Conservation (phyloP, 768 basidiomycete species). For the Nidularia pulvinata region DNA sequence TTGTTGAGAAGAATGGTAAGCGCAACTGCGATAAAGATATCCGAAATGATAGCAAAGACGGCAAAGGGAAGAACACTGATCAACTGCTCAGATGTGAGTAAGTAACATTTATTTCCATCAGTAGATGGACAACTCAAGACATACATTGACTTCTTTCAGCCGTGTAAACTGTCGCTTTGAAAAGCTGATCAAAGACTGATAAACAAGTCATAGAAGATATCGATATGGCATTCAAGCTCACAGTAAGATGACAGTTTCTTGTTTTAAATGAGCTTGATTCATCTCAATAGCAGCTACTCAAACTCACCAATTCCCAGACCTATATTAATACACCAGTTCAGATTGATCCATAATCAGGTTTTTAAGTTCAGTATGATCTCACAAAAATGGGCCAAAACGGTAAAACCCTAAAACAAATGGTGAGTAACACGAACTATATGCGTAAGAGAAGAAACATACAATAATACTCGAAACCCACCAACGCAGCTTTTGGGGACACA, state of each 20-base stretch:
- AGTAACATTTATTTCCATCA: background rate
- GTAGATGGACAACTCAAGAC: conserved; percentile 6
- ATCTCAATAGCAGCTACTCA: conserved; percentile 9
- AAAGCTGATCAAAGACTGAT: conserved; percentile 21
- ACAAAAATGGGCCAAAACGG: conserved; percentile 41
- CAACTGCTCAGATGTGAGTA: conserved; percentile 15
- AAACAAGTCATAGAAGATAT: background rate
- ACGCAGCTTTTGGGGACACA: conserved; percentile 25
- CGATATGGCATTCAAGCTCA: conserved; percentile 10
- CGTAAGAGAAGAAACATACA: conserved; percentile 11
- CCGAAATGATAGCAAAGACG: conserved; percentile 40
- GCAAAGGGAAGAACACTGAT: conserved; percentile 42
- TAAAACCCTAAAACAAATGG: conserved; percentile 14
- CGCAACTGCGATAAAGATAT: conserved; percentile 39
- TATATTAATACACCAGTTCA: background rate
- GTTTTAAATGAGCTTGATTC: background rate
- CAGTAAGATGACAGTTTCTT: conserved; percentile 37
- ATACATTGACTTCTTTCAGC: conserved; percentile 30
- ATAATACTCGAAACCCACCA: conserved; percentile 35
- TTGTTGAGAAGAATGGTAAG: conserved; percentile 39
- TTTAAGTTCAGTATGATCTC: conserved; percentile 4
- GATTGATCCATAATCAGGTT: background rate
- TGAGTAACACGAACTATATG: background rate
- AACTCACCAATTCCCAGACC: conserved; percentile 37
- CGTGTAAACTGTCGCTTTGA: conserved; percentile 30